These are phyloP conservation scores for Entophlyctis luteolus DNA, from an alignment of 192 early-diverging fungal species.

Conservation along the genomic window DNA sequence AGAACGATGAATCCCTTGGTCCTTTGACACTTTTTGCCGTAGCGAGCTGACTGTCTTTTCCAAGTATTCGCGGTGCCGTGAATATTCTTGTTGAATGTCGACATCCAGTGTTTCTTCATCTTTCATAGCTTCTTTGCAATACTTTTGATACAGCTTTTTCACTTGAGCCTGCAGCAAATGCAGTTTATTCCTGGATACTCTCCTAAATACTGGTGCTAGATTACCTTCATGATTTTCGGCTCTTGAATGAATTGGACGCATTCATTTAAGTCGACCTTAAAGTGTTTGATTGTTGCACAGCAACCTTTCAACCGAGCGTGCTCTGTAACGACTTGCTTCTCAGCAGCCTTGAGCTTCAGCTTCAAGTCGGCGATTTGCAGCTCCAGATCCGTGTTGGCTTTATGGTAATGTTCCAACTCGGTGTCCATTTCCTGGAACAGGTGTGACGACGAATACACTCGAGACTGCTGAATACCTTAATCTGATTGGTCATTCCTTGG, in stretches of 20 bases:
- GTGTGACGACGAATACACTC: neutral
- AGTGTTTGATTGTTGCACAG: conserved; percentile 42
- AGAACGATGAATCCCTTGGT: conserved; percentile 45
- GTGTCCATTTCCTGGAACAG: conserved; percentile 51
- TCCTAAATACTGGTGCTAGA: neutral
- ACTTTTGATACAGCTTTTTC: conserved; percentile 60
- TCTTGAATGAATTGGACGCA: conserved; percentile 56
- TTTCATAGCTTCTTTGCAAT: conserved; percentile 42
- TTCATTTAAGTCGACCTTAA: conserved; percentile 58
- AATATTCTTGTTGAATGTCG: conserved; percentile 55
- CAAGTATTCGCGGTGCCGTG: conserved; percentile 57
- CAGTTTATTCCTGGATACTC: conserved; percentile 15
- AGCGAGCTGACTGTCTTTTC: conserved; percentile 55
- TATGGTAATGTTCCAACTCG: conserved; percentile 58
- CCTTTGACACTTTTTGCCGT: conserved; percentile 50
- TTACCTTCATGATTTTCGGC: conserved; percentile 57
- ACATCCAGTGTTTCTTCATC: conserved; percentile 37
- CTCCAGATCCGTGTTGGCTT: conserved; percentile 53
- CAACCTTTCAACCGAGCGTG: conserved; percentile 34
- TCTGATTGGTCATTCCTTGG: conserved; percentile 57
- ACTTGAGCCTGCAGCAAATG: conserved; percentile 33
- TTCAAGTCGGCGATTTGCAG: conserved; percentile 55
- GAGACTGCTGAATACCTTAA: conserved; percentile 38
- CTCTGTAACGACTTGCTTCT: conserved; percentile 56
- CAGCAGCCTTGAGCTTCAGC: conserved; percentile 53